Evolutionary conservation across 2,329 filamentous ascomycete species (phyloP), one percentile per base, ranked within the genome.

Genomic region (Laburnicola sp.): DNA sequence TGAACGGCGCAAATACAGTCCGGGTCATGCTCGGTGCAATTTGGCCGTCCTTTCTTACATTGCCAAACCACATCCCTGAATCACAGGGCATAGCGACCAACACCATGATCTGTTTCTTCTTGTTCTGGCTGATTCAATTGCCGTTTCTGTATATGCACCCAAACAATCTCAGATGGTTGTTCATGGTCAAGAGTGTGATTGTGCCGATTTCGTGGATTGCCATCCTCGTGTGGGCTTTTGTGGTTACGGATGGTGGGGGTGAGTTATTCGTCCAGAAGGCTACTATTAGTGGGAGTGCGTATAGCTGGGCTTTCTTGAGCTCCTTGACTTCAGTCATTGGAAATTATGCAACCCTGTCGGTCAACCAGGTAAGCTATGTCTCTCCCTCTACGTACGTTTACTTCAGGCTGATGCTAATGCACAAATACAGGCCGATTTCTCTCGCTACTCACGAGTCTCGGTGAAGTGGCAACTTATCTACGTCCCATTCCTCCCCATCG

Each of bases 221-320:
- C 2, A 85, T 84, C 22, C 75, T 87, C 61, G 80, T 84, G 39
- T 87, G 84, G 84, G 80, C 80, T 3, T 78, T 87, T 52, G 77
- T 80, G 2, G 73, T 76, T 3, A 81, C 82, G 44, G 80, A 81
- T 3, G 80, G 79, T n/a, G 69, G 69, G 0, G 41, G 41, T 22
- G 75, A 80, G 4, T 70, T 83, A 50, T 80, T 79, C 52, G 57
- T 71, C 21, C 75, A 80, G 45, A 75, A 73, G 21, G 61, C 76
- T 3, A 78, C 74, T 0, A 69, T 83, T 4, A 66, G 70, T 1
- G 81, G 81, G 0, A 75, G 75, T 16, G 70, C 75, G 32, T 83
- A 83, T 56, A 77, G 77, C 39, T 84, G 80, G 78, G 69, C 41
- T 63, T 63, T 42, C 32, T 42, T 27, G 58, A 65, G 78, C 47